Evolutionary conservation across 495 filamentous ascomycete genomes (phyloP).

Genomic region (Viridothelium virens): DNA sequence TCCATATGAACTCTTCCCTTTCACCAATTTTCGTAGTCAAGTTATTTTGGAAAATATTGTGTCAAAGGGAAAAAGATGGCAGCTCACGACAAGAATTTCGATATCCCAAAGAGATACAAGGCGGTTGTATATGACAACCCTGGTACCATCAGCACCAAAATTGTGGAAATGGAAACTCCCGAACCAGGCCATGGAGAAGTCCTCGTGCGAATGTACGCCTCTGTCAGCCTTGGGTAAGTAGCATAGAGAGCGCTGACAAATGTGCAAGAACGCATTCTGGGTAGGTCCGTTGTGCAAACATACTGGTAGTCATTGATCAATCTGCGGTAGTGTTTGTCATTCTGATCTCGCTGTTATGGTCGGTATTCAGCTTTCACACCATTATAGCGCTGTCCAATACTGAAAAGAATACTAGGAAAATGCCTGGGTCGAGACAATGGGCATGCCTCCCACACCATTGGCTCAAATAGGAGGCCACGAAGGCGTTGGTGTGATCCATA

Average conservation of each 20-base stretch:
- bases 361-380: background rate
- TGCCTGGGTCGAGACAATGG: conserved; percentile 20
- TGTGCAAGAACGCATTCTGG: background rate
- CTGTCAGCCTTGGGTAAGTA: background rate
- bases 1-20: too few relatives aligned
- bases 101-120: conserved; percentile 58
- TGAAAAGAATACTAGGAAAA: background rate
- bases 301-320: background rate
- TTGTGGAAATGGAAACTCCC: conserved; percentile 59
- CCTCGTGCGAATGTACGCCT: conserved; percentile 47
- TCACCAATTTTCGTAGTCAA: too few relatives aligned
- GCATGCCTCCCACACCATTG: conserved; percentile 53
- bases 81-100: background rate
- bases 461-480: conserved; percentile 57
- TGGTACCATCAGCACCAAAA: conserved; percentile 58
- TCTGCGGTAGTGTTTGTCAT: conserved; percentile 56
- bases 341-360: conserved; percentile 58
- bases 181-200: conserved; percentile 58
- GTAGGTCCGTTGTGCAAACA: background rate
- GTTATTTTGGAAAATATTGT: too few relatives aligned
- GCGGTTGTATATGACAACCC: conserved; percentile 63
- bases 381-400: background rate
- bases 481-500: conserved; percentile 42
- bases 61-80: background rate
- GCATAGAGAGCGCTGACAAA: background rate